Evolutionary conservation across 140 eudicot genomes (phyloP), one percentile per base, ranked within the genome.

Genomic region (Oenanthe javanica): DNA sequence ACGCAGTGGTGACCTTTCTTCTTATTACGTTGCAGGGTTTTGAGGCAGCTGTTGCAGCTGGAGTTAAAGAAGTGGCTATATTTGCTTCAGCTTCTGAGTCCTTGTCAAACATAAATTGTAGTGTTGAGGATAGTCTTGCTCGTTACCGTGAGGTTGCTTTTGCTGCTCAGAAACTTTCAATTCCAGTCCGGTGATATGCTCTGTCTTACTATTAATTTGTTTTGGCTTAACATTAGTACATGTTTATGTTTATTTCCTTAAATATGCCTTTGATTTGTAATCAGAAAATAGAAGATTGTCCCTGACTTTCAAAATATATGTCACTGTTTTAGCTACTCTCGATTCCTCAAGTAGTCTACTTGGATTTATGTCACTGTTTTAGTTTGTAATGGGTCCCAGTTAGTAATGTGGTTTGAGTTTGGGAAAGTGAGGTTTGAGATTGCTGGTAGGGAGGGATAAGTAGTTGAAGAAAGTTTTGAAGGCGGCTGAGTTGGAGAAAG

Each of bases 21-120:
- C 57, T 57, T 52, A 14, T 19, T 71, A 31, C 81, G 6, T 82
- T 81, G 64, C 82, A 95, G 99, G 99, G 99, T 49, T 92, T 92
- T 82, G 97, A 92, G 86, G 97, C 97, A 25, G 99, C 99, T 77
- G 75, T 92, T 82, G 93, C 89, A 81, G 89, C 93, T 75, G 99
- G 99, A 75, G 97, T 84, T 47, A 95, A 92, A 88, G 99, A 95
- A 84, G 93, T 95, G 77, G 99, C 97, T 4, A 81, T 95, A n/a
- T 92, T 92, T 89, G 97, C 97, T 81, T 91, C 99, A 77, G 99
- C 97, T 73, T 95, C 99, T 4, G 99, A 95, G 83, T 95, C 99
- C 5, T 95, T 95, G 77, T 91, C 99, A 70, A 92, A 95, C 79
- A 85, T 95, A 47, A 95, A 92, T 83, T 95, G 99, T 86, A 89